Conservation (phyloP, 2,329 filamentous ascomycete species). For the Alternaria solani region DNA sequence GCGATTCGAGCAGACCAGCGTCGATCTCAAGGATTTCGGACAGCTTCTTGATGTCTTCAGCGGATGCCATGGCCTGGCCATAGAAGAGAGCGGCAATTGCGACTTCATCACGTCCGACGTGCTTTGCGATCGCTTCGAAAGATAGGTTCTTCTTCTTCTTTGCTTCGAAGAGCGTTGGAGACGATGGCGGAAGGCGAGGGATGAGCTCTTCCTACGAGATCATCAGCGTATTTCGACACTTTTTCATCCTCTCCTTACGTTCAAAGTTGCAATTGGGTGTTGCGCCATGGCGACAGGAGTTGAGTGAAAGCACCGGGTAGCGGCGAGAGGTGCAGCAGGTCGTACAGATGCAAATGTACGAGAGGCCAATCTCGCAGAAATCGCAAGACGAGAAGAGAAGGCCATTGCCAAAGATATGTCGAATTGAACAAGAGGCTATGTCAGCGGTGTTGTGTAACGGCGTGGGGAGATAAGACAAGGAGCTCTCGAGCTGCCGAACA, state of each 20-base stretch:
- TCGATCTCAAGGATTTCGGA: conserved; percentile 70
- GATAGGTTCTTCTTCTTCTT: conserved; percentile 78
- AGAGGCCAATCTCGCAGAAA: conserved; percentile 41
- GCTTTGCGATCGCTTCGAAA: conserved; percentile 79
- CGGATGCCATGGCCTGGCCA: conserved; percentile 77
- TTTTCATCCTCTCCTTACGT: conserved; percentile 29
- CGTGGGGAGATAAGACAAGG: conserved; percentile 28
- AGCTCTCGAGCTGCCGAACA: conserved; percentile 23
- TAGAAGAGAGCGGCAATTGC: conserved; percentile 90
- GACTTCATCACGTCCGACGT: conserved; percentile 81
- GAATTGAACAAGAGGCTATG: conserved; percentile 24
- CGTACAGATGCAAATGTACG: conserved; percentile 42
- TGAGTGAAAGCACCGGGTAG: conserved; percentile 38
- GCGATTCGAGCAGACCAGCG: conserved; percentile 63
- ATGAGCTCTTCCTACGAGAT: conserved; percentile 67
- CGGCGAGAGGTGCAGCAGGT: conserved; percentile 32
- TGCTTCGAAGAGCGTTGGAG: conserved; percentile 77
- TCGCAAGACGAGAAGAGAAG: conserved; percentile 36
- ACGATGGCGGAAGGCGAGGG: conserved; percentile 73
- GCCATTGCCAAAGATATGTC: conserved; percentile 30
- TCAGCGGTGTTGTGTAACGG: conserved; percentile 19
- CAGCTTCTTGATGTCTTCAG: conserved; percentile 74
- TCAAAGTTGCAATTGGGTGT: conserved; percentile 51
- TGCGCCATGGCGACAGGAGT: conserved; percentile 43
- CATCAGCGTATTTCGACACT: conserved; percentile 17